Base-by-base conservation (phyloP, 352 stramenopile genomes). In the Globisporangium rhizosaccharum region DNA sequence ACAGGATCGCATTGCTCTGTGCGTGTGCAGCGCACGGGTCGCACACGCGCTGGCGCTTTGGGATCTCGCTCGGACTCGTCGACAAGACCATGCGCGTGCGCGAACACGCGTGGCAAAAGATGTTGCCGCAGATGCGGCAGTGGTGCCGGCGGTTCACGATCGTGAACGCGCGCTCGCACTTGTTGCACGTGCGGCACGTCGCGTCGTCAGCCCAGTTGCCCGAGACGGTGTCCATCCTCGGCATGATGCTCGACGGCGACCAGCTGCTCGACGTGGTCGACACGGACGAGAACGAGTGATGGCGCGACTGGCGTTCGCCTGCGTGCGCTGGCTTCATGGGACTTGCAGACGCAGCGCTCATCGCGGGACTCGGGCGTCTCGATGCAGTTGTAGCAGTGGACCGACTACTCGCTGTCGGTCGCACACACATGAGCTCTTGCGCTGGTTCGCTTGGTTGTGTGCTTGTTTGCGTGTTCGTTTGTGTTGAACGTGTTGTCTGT, bases 91-190 rank as follows among this genome's bases (percentile, higher is more conserved):
- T 92, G 23, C 88, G 74, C 42, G 74, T 91, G 41, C 85, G 84
- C 18, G 83, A 90, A 56, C 83, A 93, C 33, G 77, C 67, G 66
- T 88, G 76, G 60, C 83, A 93, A 68, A 93, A 93, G 51, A 93
- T 88, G 63, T 91, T 65, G 36, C 83, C 83, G 52, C 83, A 93
- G 51, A 90, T 81, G 54, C 83, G 83, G 67, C 83, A 93, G 71
- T 93, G 83, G 61, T 93, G 83, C 28, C 83, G 79, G 2, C 83
- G 79, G 66, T 88, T 87, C 46, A 89, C 73, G 28, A 93, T 67
- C 53, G 83, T 86, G 56, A 93, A 93, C 7, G 26, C 53, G 33
- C 76, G 73, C 62, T 82, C 76, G 65, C 83, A 93, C 65, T 90
- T 88, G 61, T 58, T 64, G 67, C 84, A 93, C 15, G 55, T 74